Base-by-base conservation (phyloP, 2,329 filamentous ascomycete genomes). In the Thielaviopsis populi region DNA sequence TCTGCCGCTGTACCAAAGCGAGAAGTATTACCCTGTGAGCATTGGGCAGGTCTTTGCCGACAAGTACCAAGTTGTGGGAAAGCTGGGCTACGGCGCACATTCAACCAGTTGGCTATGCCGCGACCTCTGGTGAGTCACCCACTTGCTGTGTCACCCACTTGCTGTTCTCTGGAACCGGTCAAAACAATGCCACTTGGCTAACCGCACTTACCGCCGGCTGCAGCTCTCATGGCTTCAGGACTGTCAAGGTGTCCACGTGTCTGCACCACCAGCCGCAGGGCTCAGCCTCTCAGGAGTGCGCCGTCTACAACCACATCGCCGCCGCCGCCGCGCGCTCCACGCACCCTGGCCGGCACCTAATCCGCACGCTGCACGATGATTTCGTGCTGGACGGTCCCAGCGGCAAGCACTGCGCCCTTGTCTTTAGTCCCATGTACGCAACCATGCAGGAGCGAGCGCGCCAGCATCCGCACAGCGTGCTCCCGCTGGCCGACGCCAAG, bases 81-180 rank as follows among this genome's bases (percentile, higher is more conserved):
- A 72, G 60, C 65, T 71, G 17, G 70, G 70, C 0, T 71, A 67
- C 37, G 70, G 70, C 7, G 68, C 68, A 2, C 67, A 66, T 4
- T 72, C 70, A 1, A 71, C 70, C 0, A 68, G 67, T 10, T 71
- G 70, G 70, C 61, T 70, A 4, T 69, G 68, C 17, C 68, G 68
- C 7, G 70, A 71, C 60, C 58, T 68, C 6, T 8, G 61, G 69
- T 71, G 59, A 11, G 61, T 66, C 7, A 13, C 2, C 13, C 48
- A n/a, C n/a, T n/a, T n/a, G n/a, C n/a, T n/a, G n/a, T n/a, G n/a
- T n/a, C n/a, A n/a, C n/a, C n/a, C n/a, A n/a, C n/a, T 56, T 8
- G 0, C 46, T 43, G 13, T 27, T 17, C 3, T n/a, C 61, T 41
- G 11, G 5, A 22, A 22, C 61, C 17, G n/a, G 11, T 40, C 11